Conservation (phyloP, 2,329 filamentous ascomycete species). For the Pseudocercospora vitis region DNA sequence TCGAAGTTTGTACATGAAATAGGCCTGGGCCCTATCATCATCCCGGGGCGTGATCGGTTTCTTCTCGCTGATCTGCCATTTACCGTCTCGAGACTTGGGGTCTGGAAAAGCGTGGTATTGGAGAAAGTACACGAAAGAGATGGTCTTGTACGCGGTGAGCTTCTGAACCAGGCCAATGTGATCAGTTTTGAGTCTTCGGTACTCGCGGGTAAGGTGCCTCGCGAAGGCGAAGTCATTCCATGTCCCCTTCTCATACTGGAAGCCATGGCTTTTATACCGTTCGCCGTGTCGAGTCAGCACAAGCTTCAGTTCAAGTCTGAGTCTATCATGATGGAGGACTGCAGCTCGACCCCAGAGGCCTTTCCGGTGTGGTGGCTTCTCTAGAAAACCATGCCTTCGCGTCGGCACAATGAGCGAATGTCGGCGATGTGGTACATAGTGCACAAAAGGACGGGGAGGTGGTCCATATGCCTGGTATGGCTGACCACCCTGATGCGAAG, state of each 20-base stretch:
- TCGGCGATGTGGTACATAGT: background rate
- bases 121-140: constrained; percentile 24
- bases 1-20: constrained; percentile 21
- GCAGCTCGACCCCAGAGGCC: constrained; percentile 24
- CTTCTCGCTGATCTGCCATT: constrained; percentile 11
- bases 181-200: constrained; percentile 20
- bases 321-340: background rate
- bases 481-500: background rate
- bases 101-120: constrained; percentile 22
- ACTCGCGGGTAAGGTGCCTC: constrained; percentile 12
- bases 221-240: constrained; percentile 24
- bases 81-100: constrained; percentile 5
- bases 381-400: constrained; percentile 5
- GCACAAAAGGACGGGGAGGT: background rate
- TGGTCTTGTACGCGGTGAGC: constrained; percentile 22
- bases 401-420: background rate
- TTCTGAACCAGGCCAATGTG: constrained; percentile 23
- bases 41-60: constrained; percentile 15
- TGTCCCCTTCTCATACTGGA: constrained; percentile 12
- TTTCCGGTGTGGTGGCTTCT: constrained; percentile 5
- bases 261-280: constrained; percentile 16
- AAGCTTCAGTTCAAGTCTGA: constrained; percentile 17
- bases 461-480: background rate
- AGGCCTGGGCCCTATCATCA: constrained; percentile 17
- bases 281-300: constrained; percentile 24